Base-by-base conservation (phyloP, 805 yeast genomes). In the Saccharomycopsis fodiens region DNA sequence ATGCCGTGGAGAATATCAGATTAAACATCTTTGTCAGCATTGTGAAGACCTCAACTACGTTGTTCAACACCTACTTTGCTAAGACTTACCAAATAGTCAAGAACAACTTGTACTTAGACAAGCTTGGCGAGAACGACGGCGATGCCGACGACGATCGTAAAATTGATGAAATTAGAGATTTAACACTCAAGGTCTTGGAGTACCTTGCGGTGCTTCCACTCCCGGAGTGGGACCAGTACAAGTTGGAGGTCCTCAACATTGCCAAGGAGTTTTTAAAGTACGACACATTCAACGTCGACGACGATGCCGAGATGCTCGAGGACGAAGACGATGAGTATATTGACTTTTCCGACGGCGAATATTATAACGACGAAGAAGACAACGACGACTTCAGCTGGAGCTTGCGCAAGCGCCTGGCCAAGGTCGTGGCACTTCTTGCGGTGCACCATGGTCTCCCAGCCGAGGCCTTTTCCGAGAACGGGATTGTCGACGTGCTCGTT, bases 341-440 rank as follows among this genome's bases (percentile, higher is more conserved):
- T 15, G 27, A 36, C 15, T 47, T 47, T 15, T 43, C 47, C 15
- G 50, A 46, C 30, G 49, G 44, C 19, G 39, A 35, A 3, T 25
- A 45, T 27, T 38, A 35, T 10, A 46, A 48, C 16, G 50, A 37
- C 30, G 46, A 41, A 6, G 48, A 39, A 6, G 44, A 22, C 15
- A 37, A 45, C 25, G 51, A 46, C 19, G 52, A 46, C 31, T 35
- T 48, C 8, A 46, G 51, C 39, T 50, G 48, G 48, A 22, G 48
- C 22, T 27, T 50, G 15, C 40, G 53, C 36, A 50, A 46, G 29
- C 27, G 41, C 27, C 23, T 47, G 12, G 50, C 52, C 10, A 23
- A 30, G 16, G 17, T 50, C 3, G 16, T 46, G 5, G 48, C 51
- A 3, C 15, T 35, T 35, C n/a, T 50, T 5, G 30, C 35, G 1